phyloP scores from a whole-genome alignment of 2,329 filamentous ascomycete genomes.

The Botrytis deweyae region DNA sequence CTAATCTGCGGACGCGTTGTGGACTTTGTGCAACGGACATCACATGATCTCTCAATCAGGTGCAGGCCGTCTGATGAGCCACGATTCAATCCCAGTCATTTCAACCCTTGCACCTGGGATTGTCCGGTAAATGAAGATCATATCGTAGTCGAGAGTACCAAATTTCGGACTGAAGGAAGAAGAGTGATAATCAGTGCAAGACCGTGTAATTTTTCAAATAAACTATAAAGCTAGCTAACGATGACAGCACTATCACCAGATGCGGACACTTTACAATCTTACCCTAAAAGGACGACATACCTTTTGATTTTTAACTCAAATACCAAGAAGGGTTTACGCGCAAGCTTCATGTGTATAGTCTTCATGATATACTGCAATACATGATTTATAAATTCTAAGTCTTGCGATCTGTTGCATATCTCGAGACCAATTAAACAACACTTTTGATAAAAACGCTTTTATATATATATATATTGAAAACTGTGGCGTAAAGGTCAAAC shows the following conservation, averaged over 20 bases:
- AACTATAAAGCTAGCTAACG: background rate
- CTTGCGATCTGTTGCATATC: no score
- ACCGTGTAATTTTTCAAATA: background rate
- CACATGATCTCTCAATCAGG: background rate
- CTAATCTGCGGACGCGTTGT: background rate
- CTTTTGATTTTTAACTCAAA: fast-evolving
- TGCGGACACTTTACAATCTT: background rate
- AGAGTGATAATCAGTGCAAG: background rate
- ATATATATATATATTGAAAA: no score
- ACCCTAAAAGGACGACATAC: no score
- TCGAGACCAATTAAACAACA: no score
- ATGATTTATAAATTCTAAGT: background rate
- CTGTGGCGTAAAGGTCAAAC: no score
- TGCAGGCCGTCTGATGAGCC: background rate
- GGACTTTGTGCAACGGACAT: background rate
- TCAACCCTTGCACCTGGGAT: background rate
- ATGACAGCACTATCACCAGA: background rate
- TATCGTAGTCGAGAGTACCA: background rate
- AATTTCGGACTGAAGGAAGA: background rate
- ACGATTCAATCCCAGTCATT: background rate
- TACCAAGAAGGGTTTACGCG: background rate
- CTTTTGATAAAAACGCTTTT: no score
- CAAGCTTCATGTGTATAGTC: background rate
- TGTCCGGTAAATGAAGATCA: background rate
- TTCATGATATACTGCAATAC: background rate